Conservation (phyloP, 805 yeast genomes). For the Kuraishia floccosa region DNA sequence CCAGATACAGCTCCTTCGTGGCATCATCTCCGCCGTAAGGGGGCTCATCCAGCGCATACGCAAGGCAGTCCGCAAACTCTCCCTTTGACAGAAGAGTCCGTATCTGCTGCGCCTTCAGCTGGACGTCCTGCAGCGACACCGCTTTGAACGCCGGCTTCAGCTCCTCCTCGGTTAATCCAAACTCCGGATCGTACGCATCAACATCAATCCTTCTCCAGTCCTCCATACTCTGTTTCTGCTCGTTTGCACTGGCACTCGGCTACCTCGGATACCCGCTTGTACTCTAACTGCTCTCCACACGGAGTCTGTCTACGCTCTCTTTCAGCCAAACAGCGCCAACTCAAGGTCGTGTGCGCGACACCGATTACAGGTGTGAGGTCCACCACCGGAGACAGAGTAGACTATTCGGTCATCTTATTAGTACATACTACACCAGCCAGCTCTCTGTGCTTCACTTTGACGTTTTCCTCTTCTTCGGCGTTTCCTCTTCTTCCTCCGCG, state of each 20-base stretch:
- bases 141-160: constrained; percentile 44
- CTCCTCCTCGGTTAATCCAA: constrained; percentile 51
- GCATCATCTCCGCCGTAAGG: constrained; percentile 71
- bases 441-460: not conserved
- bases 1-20: constrained; percentile 39
- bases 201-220: constrained; percentile 95
- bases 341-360: too few relatives aligned
- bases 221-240: too few relatives aligned
- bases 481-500: constrained; percentile 1
- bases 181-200: constrained; percentile 83
- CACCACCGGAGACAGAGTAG: too few relatives aligned
- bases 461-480: constrained; percentile 5
- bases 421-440: too few relatives aligned
- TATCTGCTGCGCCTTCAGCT: constrained; percentile 40
- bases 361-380: too few relatives aligned
- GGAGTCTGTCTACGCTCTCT: too few relatives aligned
- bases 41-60: constrained; percentile 53
- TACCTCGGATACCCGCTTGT: too few relatives aligned
- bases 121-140: constrained; percentile 41
- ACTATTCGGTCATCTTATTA: too few relatives aligned
- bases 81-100: constrained; percentile 63
- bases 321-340: too few relatives aligned
- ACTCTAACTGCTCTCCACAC: too few relatives aligned
- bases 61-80: constrained; percentile 55
- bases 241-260: too few relatives aligned